Evolutionary conservation across 768 basidiomycete species (phyloP).

Genomic region (Panaeolus papilionaceus): DNA sequence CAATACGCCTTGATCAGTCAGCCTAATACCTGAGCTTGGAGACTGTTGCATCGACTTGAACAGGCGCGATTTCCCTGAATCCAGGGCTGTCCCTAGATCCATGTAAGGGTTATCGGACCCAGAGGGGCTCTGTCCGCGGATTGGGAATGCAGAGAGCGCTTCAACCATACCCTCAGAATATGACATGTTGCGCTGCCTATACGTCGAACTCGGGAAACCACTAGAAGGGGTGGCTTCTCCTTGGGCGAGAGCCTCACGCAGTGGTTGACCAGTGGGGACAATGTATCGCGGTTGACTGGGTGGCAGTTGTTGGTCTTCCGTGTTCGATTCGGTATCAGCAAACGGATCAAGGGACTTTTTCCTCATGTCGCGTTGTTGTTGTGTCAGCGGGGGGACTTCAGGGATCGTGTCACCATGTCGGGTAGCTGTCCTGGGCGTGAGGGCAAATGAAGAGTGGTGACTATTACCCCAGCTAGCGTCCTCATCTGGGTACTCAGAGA

Average conservation of each 20-base stretch:
- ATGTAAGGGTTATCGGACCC: constrained; percentile 1
- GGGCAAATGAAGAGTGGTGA: neutral
- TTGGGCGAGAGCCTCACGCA: constrained; percentile 9
- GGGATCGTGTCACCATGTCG: neutral
- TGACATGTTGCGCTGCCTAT: neutral
- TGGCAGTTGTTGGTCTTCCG: neutral
- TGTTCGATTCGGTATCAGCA: neutral
- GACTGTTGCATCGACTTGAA: constrained; percentile 20
- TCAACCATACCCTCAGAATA: constrained; percentile 11
- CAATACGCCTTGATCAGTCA: neutral
- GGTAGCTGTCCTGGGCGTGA: constrained; percentile 4
- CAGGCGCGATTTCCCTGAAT: constrained; percentile 24
- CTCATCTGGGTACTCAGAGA: neutral
- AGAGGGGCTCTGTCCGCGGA: neutral
- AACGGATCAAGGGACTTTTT: constrained; percentile 11
- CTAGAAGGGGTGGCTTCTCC: neutral
- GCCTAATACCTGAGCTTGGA: neutral
- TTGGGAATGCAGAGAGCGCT: neutral
- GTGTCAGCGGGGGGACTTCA: neutral
- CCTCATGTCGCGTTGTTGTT: neutral
- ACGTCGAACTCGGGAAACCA: neutral
- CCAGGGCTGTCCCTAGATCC: neutral
- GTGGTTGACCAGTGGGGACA: neutral
- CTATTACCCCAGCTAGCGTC: constrained; percentile 9
- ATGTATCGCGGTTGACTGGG: neutral